A percentile compares a stretch with the other conserved stretches of the same genome.
phyloP scores from a whole-genome alignment of 179 eudicot species.

The Vitellaria paradoxa region DNA sequence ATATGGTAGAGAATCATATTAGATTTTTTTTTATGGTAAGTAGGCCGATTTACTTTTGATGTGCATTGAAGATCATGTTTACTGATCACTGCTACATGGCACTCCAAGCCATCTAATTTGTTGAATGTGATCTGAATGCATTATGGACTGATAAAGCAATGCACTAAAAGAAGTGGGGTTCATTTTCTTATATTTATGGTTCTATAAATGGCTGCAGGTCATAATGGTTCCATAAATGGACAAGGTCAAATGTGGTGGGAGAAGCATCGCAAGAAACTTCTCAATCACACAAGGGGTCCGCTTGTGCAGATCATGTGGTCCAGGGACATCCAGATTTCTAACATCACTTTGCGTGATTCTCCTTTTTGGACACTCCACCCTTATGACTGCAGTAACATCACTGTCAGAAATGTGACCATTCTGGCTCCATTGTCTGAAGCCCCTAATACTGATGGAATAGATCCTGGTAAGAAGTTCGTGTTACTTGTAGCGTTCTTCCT shows the following conservation, averaged over 20 bases:
- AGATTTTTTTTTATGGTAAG: not conserved
- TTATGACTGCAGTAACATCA: conserved; percentile 90
- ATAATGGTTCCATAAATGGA: conserved; percentile 95
- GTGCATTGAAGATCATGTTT: not conserved
- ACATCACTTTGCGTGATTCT: conserved; percentile 84
- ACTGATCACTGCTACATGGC: not conserved
- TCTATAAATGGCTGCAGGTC: conserved; percentile 46
- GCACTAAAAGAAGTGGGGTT: not conserved
- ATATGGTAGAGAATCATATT: not conserved
- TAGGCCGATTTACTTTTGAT: not conserved
- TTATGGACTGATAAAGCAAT: not conserved
- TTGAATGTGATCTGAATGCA: conserved; percentile 6
- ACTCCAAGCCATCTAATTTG: not conserved
- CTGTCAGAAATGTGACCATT: conserved; percentile 72
- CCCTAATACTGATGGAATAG: conserved; percentile 97
- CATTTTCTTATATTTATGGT: not conserved
- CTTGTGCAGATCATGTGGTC: conserved; percentile 97
- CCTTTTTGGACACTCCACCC: conserved; percentile 99
- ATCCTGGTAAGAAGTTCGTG: conserved; percentile 75
- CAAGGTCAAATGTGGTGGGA: conserved; percentile 96
- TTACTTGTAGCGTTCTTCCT: not conserved
- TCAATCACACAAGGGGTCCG: conserved; percentile 93
- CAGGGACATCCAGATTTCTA: conserved; percentile 66
- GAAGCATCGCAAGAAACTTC: conserved; percentile 67
- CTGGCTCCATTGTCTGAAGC: conserved; percentile 76